Evolutionary conservation across 1,284 basidiomycete species (phyloP).

Genomic region (Lentinula novae-zelandiae): DNA sequence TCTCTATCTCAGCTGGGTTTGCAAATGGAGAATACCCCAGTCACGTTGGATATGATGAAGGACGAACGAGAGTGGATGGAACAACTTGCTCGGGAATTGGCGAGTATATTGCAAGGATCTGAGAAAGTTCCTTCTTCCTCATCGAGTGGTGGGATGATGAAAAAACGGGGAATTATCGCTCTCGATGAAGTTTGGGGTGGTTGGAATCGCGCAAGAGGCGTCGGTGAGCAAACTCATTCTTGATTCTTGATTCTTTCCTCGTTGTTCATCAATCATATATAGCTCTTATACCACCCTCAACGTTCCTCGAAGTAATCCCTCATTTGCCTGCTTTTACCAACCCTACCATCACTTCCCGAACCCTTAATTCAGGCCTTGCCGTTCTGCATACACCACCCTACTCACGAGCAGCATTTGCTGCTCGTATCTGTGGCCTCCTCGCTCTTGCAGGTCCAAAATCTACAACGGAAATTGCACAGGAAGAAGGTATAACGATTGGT

Average conservation of each 20-base stretch:
- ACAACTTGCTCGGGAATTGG: conserved; percentile 83
- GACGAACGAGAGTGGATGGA: conserved; percentile 81
- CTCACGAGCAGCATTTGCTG: conserved; percentile 60
- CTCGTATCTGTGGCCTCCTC: conserved; percentile 57
- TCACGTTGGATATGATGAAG: conserved; percentile 88
- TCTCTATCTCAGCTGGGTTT: conserved; percentile 89
- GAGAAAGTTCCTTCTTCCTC: not conserved
- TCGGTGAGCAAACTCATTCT: conserved; percentile 55
- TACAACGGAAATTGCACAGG: conserved; percentile 61
- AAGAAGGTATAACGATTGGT: conserved; percentile 68
- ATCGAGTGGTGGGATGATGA: conserved; percentile 52
- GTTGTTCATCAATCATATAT: not conserved
- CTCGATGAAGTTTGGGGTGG: conserved; percentile 96
- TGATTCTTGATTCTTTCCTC: not conserved
- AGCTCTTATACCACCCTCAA: conserved; percentile 86
- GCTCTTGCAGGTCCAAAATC: conserved; percentile 42
- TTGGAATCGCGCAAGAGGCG: conserved; percentile 95
- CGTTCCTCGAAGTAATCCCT: conserved; percentile 72
- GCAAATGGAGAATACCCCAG: conserved; percentile 69
- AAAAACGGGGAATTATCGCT: conserved; percentile 73
- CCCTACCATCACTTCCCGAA: conserved; percentile 67
- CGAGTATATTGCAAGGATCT: conserved; percentile 62
- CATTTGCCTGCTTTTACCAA: conserved; percentile 65
- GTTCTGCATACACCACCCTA: conserved; percentile 85
- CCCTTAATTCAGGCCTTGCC: conserved; percentile 67